phyloP scores from a whole-genome alignment of 495 filamentous ascomycete genomes.

The Astrocystis sublimbata region DNA sequence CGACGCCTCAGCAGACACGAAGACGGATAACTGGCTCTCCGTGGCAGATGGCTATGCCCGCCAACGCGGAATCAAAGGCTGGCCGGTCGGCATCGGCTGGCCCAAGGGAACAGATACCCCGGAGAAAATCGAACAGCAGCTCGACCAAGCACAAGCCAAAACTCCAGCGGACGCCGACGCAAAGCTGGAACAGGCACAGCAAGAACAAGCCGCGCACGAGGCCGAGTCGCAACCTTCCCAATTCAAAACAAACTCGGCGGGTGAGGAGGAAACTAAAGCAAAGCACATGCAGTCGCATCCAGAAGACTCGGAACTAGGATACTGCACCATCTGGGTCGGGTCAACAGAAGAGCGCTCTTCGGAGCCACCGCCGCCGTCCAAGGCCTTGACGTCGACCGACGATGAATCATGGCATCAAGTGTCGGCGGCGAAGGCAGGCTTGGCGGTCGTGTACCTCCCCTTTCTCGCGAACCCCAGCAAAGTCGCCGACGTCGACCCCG shows the following conservation, averaged over 20 bases:
- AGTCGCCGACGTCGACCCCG: constrained; percentile 76
- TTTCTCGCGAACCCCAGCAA: constrained; percentile 73
- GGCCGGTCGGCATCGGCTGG: constrained; percentile 92
- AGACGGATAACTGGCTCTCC: constrained; percentile 89
- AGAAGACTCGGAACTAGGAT: constrained; percentile 65
- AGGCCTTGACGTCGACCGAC: constrained; percentile 52
- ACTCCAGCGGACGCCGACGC: constrained; percentile 58
- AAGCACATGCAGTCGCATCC: constrained; percentile 36
- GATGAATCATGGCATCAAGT: constrained; percentile 67
- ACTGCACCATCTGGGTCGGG: constrained; percentile 96
- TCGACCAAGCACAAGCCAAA: constrained; percentile 67
- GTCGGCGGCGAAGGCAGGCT: constrained; percentile 74
- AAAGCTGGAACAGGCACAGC: constrained; percentile 64
- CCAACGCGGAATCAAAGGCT: constrained; percentile 86
- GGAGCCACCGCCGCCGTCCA: constrained; percentile 61
- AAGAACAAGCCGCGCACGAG: constrained; percentile 44
- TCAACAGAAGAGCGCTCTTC: constrained; percentile 67
- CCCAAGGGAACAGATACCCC: constrained; percentile 59
- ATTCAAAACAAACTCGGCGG: constrained; percentile 16
- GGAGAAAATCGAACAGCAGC: constrained; percentile 58
- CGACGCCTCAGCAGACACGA: constrained; percentile 81
- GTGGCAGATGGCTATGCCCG: constrained; percentile 88
- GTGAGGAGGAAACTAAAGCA: constrained; percentile 17
- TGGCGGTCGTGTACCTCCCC: constrained; percentile 89
- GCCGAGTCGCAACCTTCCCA: constrained; percentile 16